Evolutionary conservation across 176 grass and related monocot genomes (phyloP), one percentile per base, ranked within the genome.

Genomic region (Oryza officinalis): DNA sequence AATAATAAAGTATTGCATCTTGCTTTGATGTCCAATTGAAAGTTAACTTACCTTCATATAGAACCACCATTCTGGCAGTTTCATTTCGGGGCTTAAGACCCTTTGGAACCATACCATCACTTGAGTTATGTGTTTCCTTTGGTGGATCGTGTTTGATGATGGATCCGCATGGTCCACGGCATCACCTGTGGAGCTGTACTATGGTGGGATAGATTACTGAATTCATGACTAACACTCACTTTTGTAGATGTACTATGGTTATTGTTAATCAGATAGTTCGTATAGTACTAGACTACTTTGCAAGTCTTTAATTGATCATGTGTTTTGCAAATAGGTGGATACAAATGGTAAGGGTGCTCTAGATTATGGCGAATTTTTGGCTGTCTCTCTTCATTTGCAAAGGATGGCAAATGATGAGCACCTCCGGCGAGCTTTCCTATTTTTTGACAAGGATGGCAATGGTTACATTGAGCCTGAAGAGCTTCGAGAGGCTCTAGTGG

Each of bases 351-450:
- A 88, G 54, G 97, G 91, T 4, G 84, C 82, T 68, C 88, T 99
- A 67, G 97, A 99, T 79, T 99, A 99, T 46, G 88, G 91, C 0
- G 97, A 99, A 83, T 99, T 96, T 90, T 65, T 99, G 81, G 97
- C 97, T 2, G 93, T 99, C 38, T 96, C 97, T 26, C 96, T 99
- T 81, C 96, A 99, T 92, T 87, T 99, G 81, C 96, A 96, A 86
- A 87, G 96, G 81, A 99, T 99, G 96, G 96, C 96, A 76, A 96
- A 99, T 65, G 93, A 99, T 1, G 96, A 99, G 64, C 96, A 99
- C 83, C 88, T 99, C 15, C 77, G 91, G 17, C 93, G 83, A 32
- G 96, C 96, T 43, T 99, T 99, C 64, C 87, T 94, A 22, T 99
- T 94, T 75, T 99, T 99, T 25, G 96, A 99, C 80, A 99, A 96